Evolutionary conservation across 2,329 filamentous ascomycete genomes (phyloP), one percentile per base, ranked within the genome.

Genomic region (Laburnicola sp.): DNA sequence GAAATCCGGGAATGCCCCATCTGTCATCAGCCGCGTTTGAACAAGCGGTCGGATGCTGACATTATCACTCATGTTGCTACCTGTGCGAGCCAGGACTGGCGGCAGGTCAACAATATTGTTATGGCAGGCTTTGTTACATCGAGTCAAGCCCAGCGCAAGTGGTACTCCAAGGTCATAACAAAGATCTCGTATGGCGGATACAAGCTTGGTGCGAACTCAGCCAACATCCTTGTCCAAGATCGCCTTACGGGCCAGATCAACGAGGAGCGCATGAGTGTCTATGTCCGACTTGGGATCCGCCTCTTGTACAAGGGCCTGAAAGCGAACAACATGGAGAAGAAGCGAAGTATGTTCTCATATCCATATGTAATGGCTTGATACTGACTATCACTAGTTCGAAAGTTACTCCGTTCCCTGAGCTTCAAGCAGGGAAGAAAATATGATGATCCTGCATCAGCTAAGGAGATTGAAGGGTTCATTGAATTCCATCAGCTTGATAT

Each of bases 41-140:
- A 93, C 70, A 96, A 95, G 78, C 89, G 91, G 50, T 94, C 89
- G n/a, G 94, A 99, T 74, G 84, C 92, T 5, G 94, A 99, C 74
- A 99, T 99, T 68, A 94, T 99, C 70, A 97, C 93, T 3, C 94
- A 99, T 71, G 93, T 99, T 69, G 94, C 94, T 22, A 99, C 94
- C 0, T 99, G 94, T 72, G 94, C 93, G 30, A 97, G 91, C 73
- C 91, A 94, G 64, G 94, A 99, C 75, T 99, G 94, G 94, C 85
- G 92, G 50, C 91, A 96, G 70, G 93, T 99, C 56, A 96, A 97
- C 75, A 96, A 91, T 59, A 82, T 99, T 51, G 88, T 99, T 60
- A 97, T 97, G 91, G 91, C 89, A 58, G 94, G 93, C 0, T 99
- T 97, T 63, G 94, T 99, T 32, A 97, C 94, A 4, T 91, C 93